A percentile compares a stretch with the other conserved stretches of the same genome.
phyloP scores from a whole-genome alignment of 202 grass and related monocot species.

The Schoenoplectus triqueter region DNA sequence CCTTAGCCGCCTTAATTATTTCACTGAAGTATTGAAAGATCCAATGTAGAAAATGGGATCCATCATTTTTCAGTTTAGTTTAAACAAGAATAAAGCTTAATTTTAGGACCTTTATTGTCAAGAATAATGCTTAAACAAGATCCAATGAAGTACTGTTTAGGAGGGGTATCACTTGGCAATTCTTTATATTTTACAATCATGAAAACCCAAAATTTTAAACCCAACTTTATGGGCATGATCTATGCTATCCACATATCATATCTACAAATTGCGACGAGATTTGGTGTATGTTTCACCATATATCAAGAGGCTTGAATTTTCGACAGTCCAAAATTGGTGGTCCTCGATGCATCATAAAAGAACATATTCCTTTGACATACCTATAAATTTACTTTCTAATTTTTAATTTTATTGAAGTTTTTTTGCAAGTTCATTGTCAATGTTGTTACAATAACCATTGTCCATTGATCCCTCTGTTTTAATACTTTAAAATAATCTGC shows the following conservation, averaged over 20 bases:
- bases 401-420: not conserved
- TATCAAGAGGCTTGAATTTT: not conserved
- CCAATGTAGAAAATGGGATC: not conserved
- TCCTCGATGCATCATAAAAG: not conserved
- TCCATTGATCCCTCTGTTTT: not conserved
- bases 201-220: not conserved
- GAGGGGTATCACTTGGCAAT: not conserved
- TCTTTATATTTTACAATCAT: not conserved
- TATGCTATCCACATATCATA: not conserved
- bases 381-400: not conserved
- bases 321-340: not conserved
- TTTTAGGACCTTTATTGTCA: not conserved
- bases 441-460: not conserved
- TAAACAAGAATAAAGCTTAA: not conserved
- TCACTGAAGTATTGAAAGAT: not conserved
- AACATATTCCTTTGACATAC: not conserved
- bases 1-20: not conserved
- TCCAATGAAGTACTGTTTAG: not conserved
- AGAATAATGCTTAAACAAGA: not conserved
- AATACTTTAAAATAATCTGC: not conserved
- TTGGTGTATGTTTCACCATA: not conserved
- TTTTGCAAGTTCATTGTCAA: not conserved
- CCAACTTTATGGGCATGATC: not conserved
- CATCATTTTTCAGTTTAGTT: not conserved
- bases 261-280: not conserved